Evolutionary conservation across 2,329 filamentous ascomycete species (phyloP).

Genomic region (Thielaviopsis cerberus): DNA sequence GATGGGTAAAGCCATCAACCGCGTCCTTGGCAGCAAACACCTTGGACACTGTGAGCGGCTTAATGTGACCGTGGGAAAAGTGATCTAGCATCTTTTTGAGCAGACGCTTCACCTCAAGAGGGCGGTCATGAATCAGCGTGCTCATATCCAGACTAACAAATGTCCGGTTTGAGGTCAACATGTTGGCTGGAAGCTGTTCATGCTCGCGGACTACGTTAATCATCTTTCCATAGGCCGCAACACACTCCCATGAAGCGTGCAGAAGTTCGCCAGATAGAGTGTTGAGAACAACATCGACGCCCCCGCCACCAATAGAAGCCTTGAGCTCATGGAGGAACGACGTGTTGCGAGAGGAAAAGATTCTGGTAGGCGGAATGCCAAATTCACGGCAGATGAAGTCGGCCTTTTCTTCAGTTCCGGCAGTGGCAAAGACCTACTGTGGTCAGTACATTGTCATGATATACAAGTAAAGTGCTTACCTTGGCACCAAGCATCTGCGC

Average conservation of each 20-base stretch:
- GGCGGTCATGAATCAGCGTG: slow-evolving; percentile 9
- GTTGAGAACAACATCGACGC: slow-evolving; percentile 24
- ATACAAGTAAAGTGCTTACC: slow-evolving; percentile 7
- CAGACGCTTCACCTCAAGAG: background rate
- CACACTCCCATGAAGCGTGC: slow-evolving; percentile 24
- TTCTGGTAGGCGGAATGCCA: slow-evolving; percentile 17
- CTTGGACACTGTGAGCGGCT: slow-evolving; percentile 15
- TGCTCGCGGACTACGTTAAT: slow-evolving; percentile 23
- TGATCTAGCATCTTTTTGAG: slow-evolving; percentile 1
- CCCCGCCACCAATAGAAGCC: slow-evolving; percentile 15
- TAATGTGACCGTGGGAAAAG: slow-evolving; percentile 11
- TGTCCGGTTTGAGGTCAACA: slow-evolving; percentile 20
- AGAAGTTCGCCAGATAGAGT: slow-evolving; percentile 24
- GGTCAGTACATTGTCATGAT: background rate
- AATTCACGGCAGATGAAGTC: slow-evolving; percentile 18
- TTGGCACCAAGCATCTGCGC: slow-evolving; percentile 17
- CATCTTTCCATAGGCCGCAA: slow-evolving; percentile 27
- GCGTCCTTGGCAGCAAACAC: slow-evolving; percentile 16
- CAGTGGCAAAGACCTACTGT: slow-evolving; percentile 20
- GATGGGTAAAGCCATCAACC: slow-evolving; percentile 23
- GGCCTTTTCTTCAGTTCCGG: slow-evolving; percentile 21
- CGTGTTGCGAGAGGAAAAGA: slow-evolving; percentile 19
- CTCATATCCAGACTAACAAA: slow-evolving; percentile 21
- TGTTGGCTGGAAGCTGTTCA: slow-evolving; percentile 23
- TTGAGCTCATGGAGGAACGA: slow-evolving; percentile 19